Evolutionary conservation across 768 basidiomycete species (phyloP), one percentile per base, ranked within the genome.

Genomic region (Kondoa malvinella): DNA sequence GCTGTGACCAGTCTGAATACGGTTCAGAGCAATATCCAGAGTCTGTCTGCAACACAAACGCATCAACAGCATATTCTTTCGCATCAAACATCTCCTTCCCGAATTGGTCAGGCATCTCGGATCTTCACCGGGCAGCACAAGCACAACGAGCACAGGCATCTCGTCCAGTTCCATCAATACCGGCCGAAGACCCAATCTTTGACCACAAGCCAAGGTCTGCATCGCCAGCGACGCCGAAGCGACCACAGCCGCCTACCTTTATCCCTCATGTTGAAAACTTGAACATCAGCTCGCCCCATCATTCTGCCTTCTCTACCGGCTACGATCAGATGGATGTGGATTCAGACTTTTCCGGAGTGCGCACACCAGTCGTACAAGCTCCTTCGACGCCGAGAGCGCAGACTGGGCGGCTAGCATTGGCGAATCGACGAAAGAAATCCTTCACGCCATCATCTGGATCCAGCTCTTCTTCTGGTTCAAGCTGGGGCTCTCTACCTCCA

Each of bases 401-500:
- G 4, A 57, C 57, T 14, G 57, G 56, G n/a, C 67, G 66, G 32
- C 21, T 65, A 21, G 58, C 69, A 17, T 34, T 66, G 29, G 62
- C 25, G 17, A 32, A 21, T 29, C 66, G 40, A 26, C 31, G 68
- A 8, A 67, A 67, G 40, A 57, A 63, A 17, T 69, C 69, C 32
- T 30, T 62, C 25, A 61, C 59, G 32, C 66, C 62, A n/a, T 68
- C 69, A n/a, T 67, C 67, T 8, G 66, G 65, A 1, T 67, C 66
- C 26, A 67, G 66, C 58, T 69, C 69, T 31, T 69, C 69, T 32
- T 69, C 69, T 34, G 69, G 66, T 29, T 67, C 58, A 31, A 70
- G 69, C 64, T 70, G 69, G 69, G 63, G 61, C 15, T 67, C 59
- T 30, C 69, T 70, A 21, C 69, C 69, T 4, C 69, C 69, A 1